Percentiles rank a stretch among this genome's conserved stretches.
phyloP scores from a whole-genome alignment of 2,329 filamentous ascomycete genomes.

The Dothidotthia symphoricarpi region DNA sequence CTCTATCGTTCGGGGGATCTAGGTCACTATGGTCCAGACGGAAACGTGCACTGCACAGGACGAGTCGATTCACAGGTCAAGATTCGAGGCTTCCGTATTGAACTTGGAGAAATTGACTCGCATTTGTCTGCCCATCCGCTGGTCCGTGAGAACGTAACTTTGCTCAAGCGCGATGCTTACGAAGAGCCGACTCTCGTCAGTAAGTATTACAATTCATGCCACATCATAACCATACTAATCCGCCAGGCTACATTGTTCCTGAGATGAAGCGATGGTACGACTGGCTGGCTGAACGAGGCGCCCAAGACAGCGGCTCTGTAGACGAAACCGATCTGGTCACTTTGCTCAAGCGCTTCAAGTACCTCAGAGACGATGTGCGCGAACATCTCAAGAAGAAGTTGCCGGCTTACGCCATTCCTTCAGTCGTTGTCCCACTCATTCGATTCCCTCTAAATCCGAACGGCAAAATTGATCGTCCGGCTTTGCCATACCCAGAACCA shows the following conservation, averaged over 20 bases:
- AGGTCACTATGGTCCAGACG: conserved; percentile 68
- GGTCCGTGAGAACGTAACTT: conserved; percentile 79
- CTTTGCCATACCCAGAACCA: conserved; percentile 76
- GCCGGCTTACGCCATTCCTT: conserved; percentile 72
- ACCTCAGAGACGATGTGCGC: conserved; percentile 59
- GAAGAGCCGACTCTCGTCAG: conserved; percentile 85
- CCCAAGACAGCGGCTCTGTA: conserved; percentile 38
- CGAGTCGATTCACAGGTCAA: conserved; percentile 89
- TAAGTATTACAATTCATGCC: conserved; percentile 13
- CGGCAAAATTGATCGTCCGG: conserved; percentile 75
- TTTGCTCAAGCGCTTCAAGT: conserved; percentile 60
- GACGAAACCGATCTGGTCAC: conserved; percentile 54
- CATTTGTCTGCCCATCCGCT: conserved; percentile 72
- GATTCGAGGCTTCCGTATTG: conserved; percentile 92
- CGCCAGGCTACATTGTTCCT: conserved; percentile 70
- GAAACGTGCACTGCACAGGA: conserved; percentile 74
- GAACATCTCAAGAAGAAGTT: conserved; percentile 71
- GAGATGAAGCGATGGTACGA: conserved; percentile 71
- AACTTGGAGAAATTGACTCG: conserved; percentile 88
- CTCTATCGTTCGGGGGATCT: conserved; percentile 87
- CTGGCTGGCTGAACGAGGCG: conserved; percentile 57
- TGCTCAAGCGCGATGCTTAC: conserved; percentile 78
- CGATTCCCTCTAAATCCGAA: conserved; percentile 65
- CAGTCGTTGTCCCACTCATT: conserved; percentile 68
- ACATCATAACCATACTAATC: conserved; percentile 3